phyloP scores from a whole-genome alignment of 805 yeast species.

The Nakazawaea pomicola region DNA sequence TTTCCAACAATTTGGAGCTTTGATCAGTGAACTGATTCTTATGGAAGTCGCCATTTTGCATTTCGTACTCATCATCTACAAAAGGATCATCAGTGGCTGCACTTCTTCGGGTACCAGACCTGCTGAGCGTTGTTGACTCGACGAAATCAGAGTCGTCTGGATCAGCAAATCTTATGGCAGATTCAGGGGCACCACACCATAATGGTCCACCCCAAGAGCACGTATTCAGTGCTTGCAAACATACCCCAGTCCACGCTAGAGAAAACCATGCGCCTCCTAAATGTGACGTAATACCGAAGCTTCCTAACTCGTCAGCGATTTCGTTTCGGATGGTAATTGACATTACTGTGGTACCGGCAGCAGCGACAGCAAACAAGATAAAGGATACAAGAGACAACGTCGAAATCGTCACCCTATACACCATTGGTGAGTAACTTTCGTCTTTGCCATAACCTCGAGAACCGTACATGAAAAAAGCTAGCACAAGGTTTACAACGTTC shows the following conservation, averaged over 20 bases:
- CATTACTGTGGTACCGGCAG: conserved; percentile 26
- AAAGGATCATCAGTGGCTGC: neutral
- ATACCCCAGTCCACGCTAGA: conserved; percentile 34
- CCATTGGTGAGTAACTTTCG: conserved; percentile 26
- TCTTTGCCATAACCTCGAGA: conserved; percentile 29
- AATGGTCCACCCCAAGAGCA: conserved; percentile 35
- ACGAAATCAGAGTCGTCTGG: neutral
- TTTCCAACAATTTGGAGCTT: neutral
- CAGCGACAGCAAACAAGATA: conserved; percentile 26
- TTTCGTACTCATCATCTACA: neutral
- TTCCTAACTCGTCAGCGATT: conserved; percentile 29
- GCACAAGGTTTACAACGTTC: conserved; percentile 25
- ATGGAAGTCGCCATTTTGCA: neutral
- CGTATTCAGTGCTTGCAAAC: conserved; percentile 16
- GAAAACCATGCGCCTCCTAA: conserved; percentile 38
- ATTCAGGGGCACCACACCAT: conserved; percentile 50
- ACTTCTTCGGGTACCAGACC: neutral
- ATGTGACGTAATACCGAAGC: conserved; percentile 41
- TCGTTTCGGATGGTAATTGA: conserved; percentile 23
- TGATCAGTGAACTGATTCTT: neutral
- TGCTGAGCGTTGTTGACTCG: neutral
- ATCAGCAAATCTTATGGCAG: neutral
- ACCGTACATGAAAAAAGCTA: conserved; percentile 32
- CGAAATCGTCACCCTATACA: conserved; percentile 33
- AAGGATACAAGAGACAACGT: conserved; percentile 30